A percentile compares a stretch with the other conserved stretches of the same genome.
These are phyloP conservation scores for Aspergillus bertholletiae DNA, from an alignment of 495 filamentous ascomycete genomes.

Conservation along the genomic window DNA sequence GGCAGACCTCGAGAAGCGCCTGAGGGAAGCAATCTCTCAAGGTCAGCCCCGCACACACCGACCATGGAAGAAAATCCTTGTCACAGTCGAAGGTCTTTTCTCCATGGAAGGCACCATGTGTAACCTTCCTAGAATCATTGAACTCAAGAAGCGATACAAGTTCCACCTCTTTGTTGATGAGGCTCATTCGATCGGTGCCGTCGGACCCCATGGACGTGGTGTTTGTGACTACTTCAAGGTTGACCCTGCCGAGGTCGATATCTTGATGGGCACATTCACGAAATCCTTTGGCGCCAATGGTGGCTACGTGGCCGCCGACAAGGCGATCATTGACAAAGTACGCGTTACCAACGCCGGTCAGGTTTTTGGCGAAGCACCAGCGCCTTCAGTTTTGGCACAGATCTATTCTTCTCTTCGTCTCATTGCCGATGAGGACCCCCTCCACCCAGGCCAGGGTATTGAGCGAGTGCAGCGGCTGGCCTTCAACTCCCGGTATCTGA, in stretches of 20 bases:
- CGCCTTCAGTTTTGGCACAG: slow-evolving; percentile 76
- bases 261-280: slow-evolving; percentile 90
- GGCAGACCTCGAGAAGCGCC: slow-evolving; percentile 66
- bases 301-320: slow-evolving; percentile 79
- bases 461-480: slow-evolving; percentile 85
- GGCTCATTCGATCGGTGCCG: slow-evolving; percentile 87
- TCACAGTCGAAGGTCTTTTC: slow-evolving; percentile 86
- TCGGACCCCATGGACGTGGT: slow-evolving; percentile 75
- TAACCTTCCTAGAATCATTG: slow-evolving; percentile 73
- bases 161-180: slow-evolving; percentile 87
- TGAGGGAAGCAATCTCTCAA: slow-evolving; percentile 80
- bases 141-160: slow-evolving; percentile 83
- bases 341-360: slow-evolving; percentile 72
- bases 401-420: slow-evolving; percentile 73
- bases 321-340: slow-evolving; percentile 79
- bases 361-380: slow-evolving; percentile 74
- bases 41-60: slow-evolving; percentile 87
- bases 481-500: slow-evolving; percentile 90
- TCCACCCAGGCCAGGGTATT: slow-evolving; percentile 74
- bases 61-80: slow-evolving; percentile 91
- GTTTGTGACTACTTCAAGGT: slow-evolving; percentile 89
- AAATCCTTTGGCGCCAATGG: slow-evolving; percentile 94
- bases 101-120: slow-evolving; percentile 95
- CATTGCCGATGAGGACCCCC: slow-evolving; percentile 63
- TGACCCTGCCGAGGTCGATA: slow-evolving; percentile 77